Base-by-base conservation (phyloP, 345 rosid genomes). In the Eucalyptus rudis region DNA sequence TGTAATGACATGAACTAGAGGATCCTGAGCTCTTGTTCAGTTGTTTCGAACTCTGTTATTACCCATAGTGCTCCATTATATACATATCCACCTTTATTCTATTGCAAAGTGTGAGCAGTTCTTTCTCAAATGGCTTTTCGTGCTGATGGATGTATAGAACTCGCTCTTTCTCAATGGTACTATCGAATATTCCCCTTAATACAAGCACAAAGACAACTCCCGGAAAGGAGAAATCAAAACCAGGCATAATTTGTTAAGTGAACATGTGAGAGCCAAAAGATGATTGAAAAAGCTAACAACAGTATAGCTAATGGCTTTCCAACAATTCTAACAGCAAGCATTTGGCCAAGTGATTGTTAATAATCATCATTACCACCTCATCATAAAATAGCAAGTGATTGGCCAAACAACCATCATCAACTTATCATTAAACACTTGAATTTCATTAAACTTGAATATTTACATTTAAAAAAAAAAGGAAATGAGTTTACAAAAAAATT, bases 291-390 rank as follows among this genome's bases (percentile, higher is more conserved):
- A 22, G 12, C 11, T 22, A 56, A 22, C 62, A 56, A 56, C 62
- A 22, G 62, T 22, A 9, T 22, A 56, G 0, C 27, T 56, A 9
- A 56, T 20, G 62, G 62, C 62, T 56, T 22, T 56, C 62, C 62
- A 56, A 56, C 62, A 56, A 56, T 22, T 56, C 62, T 56, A 56
- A 8, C 56, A 96, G 96, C 58, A 95, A 91, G 14, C 91, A 88
- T 84, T 92, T 91, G 44, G 89, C 49, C n/a, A 95, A 85, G 17
- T 87, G 79, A 19, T 94, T 22, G 12, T 56, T 22, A 56, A 20
- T 20, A 56, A 56, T 9, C 62, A 22, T 56, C 27, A 22, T 56
- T 4, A 56, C 13, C 62, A 56, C 0, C 27, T 56, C 62, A 54
- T 45, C 47, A 45, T 3, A 45, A 36, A 36, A 36, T 36, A 36